These are phyloP conservation scores for Calycina herbarum DNA, from an alignment of 2,329 filamentous ascomycete genomes.

Conservation along the genomic window DNA sequence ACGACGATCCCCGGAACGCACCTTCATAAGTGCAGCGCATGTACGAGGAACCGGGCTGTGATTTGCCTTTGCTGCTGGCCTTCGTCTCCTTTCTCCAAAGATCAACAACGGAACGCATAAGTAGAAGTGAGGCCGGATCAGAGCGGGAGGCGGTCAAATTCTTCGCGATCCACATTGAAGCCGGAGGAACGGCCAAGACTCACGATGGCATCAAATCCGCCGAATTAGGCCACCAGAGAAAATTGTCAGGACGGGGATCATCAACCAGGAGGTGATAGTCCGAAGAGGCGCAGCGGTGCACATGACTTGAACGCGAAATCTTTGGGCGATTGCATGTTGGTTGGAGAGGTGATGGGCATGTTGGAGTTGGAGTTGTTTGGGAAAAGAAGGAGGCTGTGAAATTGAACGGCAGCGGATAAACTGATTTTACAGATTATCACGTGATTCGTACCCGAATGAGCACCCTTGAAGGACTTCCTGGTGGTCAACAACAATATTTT, in stretches of 20 bases:
- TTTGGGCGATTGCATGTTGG: not conserved
- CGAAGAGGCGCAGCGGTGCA: not conserved
- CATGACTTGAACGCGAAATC: not conserved
- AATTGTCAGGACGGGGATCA: slow-evolving; percentile 7
- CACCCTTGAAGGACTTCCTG: too few species aligned
- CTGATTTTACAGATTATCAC: too few species aligned
- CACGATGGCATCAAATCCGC: slow-evolving; percentile 19
- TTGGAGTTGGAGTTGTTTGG: too few species aligned
- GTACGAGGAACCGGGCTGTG: not conserved
- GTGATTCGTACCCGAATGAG: too few species aligned
- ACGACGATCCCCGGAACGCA: not conserved
- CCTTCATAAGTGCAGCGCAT: not conserved
- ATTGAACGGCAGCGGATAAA: too few species aligned
- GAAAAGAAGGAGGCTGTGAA: too few species aligned
- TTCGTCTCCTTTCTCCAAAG: not conserved
- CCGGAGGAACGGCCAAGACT: slow-evolving; percentile 10
- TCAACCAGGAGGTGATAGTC: not conserved
- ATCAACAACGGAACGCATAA: not conserved
- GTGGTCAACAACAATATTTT: too few species aligned
- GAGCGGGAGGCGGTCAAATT: not conserved
- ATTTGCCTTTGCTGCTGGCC: not conserved
- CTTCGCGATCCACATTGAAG: not conserved
- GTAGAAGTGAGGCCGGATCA: not conserved
- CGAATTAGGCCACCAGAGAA: slow-evolving; percentile 33
- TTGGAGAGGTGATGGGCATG: not conserved